Conservation (phyloP, 2,329 filamentous ascomycete genomes). For the Monascus ruber region DNA sequence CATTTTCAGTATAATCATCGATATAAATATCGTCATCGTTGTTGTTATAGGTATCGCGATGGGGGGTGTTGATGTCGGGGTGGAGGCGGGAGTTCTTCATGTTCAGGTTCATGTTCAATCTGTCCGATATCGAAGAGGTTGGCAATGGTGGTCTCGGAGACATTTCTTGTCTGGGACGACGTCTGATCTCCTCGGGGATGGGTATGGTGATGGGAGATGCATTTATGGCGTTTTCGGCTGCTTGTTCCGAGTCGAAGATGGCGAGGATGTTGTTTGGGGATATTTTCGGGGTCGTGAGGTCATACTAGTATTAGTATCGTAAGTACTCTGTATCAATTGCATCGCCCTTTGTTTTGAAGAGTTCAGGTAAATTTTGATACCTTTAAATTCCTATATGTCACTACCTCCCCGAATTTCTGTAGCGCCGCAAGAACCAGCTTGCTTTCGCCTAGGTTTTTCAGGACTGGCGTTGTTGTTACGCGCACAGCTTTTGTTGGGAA, state of each 20-base stretch:
- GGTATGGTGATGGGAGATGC: slow-evolving; percentile 20
- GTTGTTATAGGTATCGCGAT: no score
- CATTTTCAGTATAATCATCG: no score
- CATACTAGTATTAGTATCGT: background rate
- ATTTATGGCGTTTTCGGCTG: slow-evolving; percentile 21
- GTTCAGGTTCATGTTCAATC: no score
- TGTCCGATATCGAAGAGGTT: no score
- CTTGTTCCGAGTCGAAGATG: slow-evolving; percentile 26
- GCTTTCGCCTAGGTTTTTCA: slow-evolving; percentile 22
- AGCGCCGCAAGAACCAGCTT: slow-evolving; percentile 23
- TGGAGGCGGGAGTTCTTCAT: no score
- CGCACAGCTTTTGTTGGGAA: slow-evolving; percentile 16
- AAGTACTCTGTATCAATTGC: background rate
- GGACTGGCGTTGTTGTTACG: slow-evolving; percentile 17
- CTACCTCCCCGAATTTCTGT: slow-evolving; percentile 32
- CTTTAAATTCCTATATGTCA: slow-evolving; percentile 26
- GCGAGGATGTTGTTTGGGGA: slow-evolving; percentile 12
- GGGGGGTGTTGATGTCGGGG: no score
- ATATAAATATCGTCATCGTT: no score
- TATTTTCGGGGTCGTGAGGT: no score
- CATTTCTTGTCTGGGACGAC: no score
- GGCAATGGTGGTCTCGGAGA: no score
- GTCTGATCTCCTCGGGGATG: slow-evolving; percentile 2
- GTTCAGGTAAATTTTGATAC: slow-evolving; percentile 7
- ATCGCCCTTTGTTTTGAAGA: no score